Base-by-base conservation (phyloP, 1,139 yeast species). In the Sugiyamaella xylanicola region DNA sequence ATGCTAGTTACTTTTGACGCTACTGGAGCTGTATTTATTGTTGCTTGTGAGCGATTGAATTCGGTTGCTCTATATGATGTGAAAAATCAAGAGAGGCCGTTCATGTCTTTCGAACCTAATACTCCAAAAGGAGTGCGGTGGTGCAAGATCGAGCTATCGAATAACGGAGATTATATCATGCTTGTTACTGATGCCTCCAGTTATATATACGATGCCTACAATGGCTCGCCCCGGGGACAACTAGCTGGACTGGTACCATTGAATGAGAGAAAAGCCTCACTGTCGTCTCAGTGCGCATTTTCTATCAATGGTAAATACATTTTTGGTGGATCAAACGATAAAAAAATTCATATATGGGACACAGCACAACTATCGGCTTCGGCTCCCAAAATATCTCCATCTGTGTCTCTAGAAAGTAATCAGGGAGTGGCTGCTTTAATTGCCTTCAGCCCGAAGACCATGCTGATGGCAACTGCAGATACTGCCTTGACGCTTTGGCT, bases 381-480 rank as follows among this genome's bases (percentile, higher is more conserved):
- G 77, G 13, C 73, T 70, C 45, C 60, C 69, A 51, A 59, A n/a
- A 58, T 68, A 25, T 47, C 68, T 40, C 69, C 69, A 1, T 59
- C 71, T 4, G 56, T 57, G 13, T 61, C 69, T 8, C 67, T 74
- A 35, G 65, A 74, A 2, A 61, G 74, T n/a, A 62, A 60, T 7
- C 66, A 70, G 45, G 75, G 69, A 42, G 57, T 27, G 43, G 63
- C 78, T 17, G 88, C 96, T 66, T 77, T 88, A 49, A 70, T 88
- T 16, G 78, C 83, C 19, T 89, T 89, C 70, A 88, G 90, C 68
- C 98, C 98, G 1, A 84, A 84, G 66, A 76, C 84, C 54, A 80
- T 87, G 68, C 81, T 86, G 65, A 74, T 92, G 65, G 95, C 95
- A 1, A 82, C 96, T 0, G 97, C 96, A 11, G 96, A 91, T 72